phyloP scores from a whole-genome alignment of 768 basidiomycete genomes.

The Xerocomus potaroensis region DNA sequence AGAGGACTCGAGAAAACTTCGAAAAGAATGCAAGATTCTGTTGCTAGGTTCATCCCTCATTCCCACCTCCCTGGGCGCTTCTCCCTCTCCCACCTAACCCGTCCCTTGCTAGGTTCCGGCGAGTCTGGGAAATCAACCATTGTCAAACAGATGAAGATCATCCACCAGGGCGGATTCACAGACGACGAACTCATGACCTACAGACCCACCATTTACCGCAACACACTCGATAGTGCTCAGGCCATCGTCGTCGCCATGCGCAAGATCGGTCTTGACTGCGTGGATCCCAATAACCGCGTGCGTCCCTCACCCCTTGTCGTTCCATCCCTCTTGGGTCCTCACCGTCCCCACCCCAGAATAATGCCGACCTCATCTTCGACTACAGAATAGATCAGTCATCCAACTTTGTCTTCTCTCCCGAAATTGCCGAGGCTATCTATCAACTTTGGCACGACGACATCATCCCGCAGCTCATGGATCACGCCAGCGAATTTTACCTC shows the following conservation, averaged over 20 bases:
- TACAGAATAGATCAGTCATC: conserved; percentile 44
- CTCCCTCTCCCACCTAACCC: background rate
- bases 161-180: conserved; percentile 89
- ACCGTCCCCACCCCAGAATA: conserved; percentile 28
- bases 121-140: conserved; percentile 95
- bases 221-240: conserved; percentile 87
- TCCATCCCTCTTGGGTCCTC: background rate
- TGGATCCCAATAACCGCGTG: conserved; percentile 59
- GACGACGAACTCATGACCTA: conserved; percentile 71
- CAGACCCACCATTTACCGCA: conserved; percentile 75
- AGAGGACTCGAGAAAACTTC: conserved; percentile 77
- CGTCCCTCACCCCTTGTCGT: background rate
- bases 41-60: conserved; percentile 66
- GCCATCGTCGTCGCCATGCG: conserved; percentile 82
- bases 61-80: conserved; percentile 7
- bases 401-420: conserved; percentile 48
- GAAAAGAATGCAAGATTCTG: conserved; percentile 89
- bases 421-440: conserved; percentile 64
- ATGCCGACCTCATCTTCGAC: conserved; percentile 61
- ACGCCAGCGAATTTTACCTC: conserved; percentile 77
- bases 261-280: conserved; percentile 78
- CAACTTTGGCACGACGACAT: conserved; percentile 70
- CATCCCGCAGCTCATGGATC: conserved; percentile 48
- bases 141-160: conserved; percentile 99
- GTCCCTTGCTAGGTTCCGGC: conserved; percentile 66